These are phyloP conservation scores for Mrakia hoshinonis DNA, from an alignment of 768 basidiomycete species.

Conservation along the genomic window DNA sequence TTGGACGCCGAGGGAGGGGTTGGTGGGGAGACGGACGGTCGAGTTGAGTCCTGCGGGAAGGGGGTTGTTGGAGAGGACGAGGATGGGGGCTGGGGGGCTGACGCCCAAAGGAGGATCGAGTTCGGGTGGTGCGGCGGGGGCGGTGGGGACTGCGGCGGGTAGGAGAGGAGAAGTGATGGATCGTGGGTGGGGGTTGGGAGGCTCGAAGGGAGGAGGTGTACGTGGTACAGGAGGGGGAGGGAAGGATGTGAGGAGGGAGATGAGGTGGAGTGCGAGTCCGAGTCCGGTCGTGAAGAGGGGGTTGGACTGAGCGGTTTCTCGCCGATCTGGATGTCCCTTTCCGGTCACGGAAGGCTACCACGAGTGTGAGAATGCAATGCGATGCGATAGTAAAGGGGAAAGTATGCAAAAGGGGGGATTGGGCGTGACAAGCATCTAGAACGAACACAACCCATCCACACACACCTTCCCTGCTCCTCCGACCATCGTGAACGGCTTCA, in stretches of 20 bases:
- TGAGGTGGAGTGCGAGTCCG: slow-evolving; percentile 31
- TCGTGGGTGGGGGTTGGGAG: slow-evolving; percentile 8
- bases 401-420: neutral
- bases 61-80: slow-evolving; percentile 22
- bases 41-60: slow-evolving; percentile 31
- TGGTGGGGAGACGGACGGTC: slow-evolving; percentile 1
- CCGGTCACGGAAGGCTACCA: neutral
- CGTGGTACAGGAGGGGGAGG: slow-evolving; percentile 19
- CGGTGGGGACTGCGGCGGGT: slow-evolving; percentile 2
- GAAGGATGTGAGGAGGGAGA: slow-evolving; percentile 29
- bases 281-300: slow-evolving; percentile 15
- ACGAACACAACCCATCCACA: neutral
- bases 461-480: slow-evolving; percentile 4
- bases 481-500: slow-evolving; percentile 2
- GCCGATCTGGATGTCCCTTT: neutral
- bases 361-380: neutral
- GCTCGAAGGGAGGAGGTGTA: slow-evolving; percentile 11
- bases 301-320: slow-evolving; percentile 41
- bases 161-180: slow-evolving; percentile 29
- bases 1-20: neutral
- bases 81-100: neutral
- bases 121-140: neutral
- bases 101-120: neutral
- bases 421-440: neutral
- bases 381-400: neutral